Percentiles rank a stretch among this genome's conserved stretches.
These are phyloP conservation scores for Malus hybrid DNA, from an alignment of 331 rosid species.

Conservation along the genomic window DNA sequence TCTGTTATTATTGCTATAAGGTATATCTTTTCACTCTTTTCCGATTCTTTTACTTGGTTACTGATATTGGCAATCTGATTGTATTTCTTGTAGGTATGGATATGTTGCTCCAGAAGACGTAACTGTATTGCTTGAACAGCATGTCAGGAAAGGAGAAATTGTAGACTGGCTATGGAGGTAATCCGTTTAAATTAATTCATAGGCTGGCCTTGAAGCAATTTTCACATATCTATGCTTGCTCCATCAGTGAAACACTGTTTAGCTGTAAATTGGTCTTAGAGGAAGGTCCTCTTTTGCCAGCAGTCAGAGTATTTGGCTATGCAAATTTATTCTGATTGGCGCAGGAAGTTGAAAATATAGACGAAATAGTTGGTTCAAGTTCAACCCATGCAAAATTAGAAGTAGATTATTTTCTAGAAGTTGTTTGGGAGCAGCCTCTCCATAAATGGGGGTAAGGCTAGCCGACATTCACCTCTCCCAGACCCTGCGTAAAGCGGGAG, in stretches of 20 bases:
- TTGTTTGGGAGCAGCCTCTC: too few relatives aligned
- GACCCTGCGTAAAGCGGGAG: too few relatives aligned
- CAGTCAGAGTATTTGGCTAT: neutral
- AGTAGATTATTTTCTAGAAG: neutral
- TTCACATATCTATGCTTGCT: neutral
- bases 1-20: neutral
- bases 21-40: neutral
- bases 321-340: neutral
- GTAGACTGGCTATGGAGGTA: conserved; percentile 82
- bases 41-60: conserved; percentile 3
- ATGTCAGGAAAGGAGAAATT: conserved; percentile 69
- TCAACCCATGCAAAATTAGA: neutral
- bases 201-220: neutral
- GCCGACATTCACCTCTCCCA: too few relatives aligned
- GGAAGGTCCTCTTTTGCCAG: neutral
- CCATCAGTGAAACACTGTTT: neutral
- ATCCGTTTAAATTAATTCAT: neutral
- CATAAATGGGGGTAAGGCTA: too few relatives aligned
- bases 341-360: neutral
- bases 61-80: neutral
- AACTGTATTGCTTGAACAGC: conserved; percentile 69
- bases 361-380: neutral
- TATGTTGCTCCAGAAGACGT: conserved; percentile 85
- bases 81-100: conserved; percentile 58
- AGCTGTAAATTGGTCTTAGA: neutral